A percentile compares a stretch with the other conserved stretches of the same genome.
These are phyloP conservation scores for Cyberlindnera xishuangbannaensis DNA, from an alignment of 805 yeast species.

Conservation along the genomic window DNA sequence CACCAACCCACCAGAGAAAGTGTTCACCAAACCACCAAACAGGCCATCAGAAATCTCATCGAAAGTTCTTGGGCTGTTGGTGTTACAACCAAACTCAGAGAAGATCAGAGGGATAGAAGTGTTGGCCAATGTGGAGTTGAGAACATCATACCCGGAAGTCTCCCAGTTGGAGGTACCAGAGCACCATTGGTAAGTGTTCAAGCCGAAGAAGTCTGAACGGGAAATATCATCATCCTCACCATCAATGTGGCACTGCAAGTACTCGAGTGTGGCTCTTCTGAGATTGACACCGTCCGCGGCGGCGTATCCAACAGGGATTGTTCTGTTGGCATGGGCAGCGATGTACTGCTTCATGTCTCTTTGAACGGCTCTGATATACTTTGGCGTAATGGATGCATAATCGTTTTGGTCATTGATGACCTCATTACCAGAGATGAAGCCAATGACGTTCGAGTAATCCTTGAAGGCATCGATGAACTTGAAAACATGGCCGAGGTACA, in stretches of 20 bases:
- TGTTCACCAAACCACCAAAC: constrained; percentile 57
- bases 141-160: constrained; percentile 60
- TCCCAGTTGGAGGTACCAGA: constrained; percentile 63
- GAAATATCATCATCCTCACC: constrained; percentile 50
- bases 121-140: constrained; percentile 52
- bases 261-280: constrained; percentile 70
- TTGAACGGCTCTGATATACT: constrained; percentile 81
- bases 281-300: constrained; percentile 79
- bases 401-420: constrained; percentile 74
- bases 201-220: constrained; percentile 85
- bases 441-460: constrained; percentile 75
- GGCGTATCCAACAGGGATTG: constrained; percentile 92
- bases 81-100: constrained; percentile 83
- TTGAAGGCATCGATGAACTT: constrained; percentile 82
- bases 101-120: constrained; percentile 63
- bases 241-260: constrained; percentile 73
- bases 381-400: constrained; percentile 58
- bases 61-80: constrained; percentile 72
- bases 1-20: constrained; percentile 87
- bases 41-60: constrained; percentile 68
- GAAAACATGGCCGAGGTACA: constrained; percentile 72
- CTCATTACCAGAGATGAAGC: constrained; percentile 90
- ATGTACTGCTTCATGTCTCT: constrained; percentile 89
- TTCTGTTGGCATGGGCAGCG: constrained; percentile 57
- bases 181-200: constrained; percentile 96